phyloP scores from a whole-genome alignment of 768 basidiomycete species.

The Hemileccinum impolitum region DNA sequence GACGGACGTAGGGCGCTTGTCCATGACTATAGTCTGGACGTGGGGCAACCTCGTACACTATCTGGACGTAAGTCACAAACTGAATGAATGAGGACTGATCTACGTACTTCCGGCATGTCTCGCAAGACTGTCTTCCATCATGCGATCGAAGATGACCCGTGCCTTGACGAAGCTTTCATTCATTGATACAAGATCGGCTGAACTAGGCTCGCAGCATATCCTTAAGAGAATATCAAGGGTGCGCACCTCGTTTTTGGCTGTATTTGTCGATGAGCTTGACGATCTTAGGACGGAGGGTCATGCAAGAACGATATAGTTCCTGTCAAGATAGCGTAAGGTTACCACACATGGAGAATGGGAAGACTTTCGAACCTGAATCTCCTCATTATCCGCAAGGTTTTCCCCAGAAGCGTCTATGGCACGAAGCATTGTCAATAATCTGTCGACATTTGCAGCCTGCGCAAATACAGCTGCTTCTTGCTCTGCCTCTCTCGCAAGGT shows the following conservation, averaged over 20 bases:
- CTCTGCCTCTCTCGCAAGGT: slow-evolving; percentile 79
- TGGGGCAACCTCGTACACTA: slow-evolving; percentile 51
- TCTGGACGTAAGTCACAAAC: slow-evolving; percentile 6
- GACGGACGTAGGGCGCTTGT: slow-evolving; percentile 25
- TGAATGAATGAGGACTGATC: neutral
- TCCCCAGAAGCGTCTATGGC: slow-evolving; percentile 72
- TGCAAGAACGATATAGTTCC: slow-evolving; percentile 88
- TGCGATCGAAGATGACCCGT: slow-evolving; percentile 83
- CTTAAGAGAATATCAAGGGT: neutral
- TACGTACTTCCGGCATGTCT: slow-evolving; percentile 61
- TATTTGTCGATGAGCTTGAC: slow-evolving; percentile 97
- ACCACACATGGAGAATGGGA: neutral
- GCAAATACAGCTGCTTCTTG: slow-evolving; percentile 86
- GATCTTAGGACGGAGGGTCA: slow-evolving; percentile 90
- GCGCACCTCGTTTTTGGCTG: slow-evolving; percentile 79
- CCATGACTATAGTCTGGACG: slow-evolving; percentile 28
- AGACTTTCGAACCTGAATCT: slow-evolving; percentile 61
- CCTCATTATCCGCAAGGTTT: slow-evolving; percentile 87
- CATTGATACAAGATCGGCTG: slow-evolving; percentile 92
- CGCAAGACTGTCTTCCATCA: slow-evolving; percentile 90
- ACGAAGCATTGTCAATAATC: slow-evolving; percentile 70
- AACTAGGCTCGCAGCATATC: neutral
- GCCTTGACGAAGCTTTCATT: slow-evolving; percentile 92
- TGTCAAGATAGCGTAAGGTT: slow-evolving; percentile 30
- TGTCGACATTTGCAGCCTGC: slow-evolving; percentile 83